Evolutionary conservation across 257 asterid genomes (phyloP).

Genomic region (Catharanthus roseus): DNA sequence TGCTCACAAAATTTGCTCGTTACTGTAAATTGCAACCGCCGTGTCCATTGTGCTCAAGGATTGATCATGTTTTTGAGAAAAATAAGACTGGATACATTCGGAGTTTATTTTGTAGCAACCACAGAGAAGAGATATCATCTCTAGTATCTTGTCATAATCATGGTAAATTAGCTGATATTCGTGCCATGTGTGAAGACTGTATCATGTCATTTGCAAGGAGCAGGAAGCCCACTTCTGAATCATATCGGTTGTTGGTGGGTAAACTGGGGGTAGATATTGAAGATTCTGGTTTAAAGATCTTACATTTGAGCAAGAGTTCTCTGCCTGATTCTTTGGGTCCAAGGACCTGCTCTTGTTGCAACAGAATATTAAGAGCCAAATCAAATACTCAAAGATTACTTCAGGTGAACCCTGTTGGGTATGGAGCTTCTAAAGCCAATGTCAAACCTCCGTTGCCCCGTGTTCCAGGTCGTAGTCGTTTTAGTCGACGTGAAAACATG

Average conservation of each 20-base stretch:
- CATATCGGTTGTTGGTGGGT: constrained; percentile 41
- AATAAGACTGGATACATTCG: constrained; percentile 37
- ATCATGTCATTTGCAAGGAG: constrained; percentile 35
- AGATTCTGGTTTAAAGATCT: constrained; percentile 31
- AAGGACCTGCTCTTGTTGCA: constrained; percentile 66
- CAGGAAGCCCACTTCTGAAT: constrained; percentile 31
- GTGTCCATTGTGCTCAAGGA: constrained; percentile 66
- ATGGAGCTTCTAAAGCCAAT: constrained; percentile 74
- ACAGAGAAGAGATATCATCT: constrained; percentile 68
- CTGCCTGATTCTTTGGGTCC: constrained; percentile 30
- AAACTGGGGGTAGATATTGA: constrained; percentile 48
- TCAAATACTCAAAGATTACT: constrained; percentile 52
- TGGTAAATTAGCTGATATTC: constrained; percentile 49
- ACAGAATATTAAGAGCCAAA: constrained; percentile 42
- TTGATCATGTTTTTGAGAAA: constrained; percentile 38
- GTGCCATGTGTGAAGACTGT: constrained; percentile 69
- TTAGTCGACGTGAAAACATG: constrained; percentile 63
- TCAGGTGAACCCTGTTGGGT: constrained; percentile 37
- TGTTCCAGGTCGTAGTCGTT: constrained; percentile 55
- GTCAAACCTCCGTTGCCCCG: constrained; percentile 82
- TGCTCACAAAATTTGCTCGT: constrained; percentile 50
- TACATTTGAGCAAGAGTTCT: constrained; percentile 31
- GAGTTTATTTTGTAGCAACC: constrained; percentile 48
- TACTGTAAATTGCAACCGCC: constrained; percentile 61
- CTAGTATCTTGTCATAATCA: constrained; percentile 54